Percentiles rank a stretch among this genome's conserved stretches.
Conservation (phyloP, 768 basidiomycete genomes). For the Termitomyces sp. region DNA sequence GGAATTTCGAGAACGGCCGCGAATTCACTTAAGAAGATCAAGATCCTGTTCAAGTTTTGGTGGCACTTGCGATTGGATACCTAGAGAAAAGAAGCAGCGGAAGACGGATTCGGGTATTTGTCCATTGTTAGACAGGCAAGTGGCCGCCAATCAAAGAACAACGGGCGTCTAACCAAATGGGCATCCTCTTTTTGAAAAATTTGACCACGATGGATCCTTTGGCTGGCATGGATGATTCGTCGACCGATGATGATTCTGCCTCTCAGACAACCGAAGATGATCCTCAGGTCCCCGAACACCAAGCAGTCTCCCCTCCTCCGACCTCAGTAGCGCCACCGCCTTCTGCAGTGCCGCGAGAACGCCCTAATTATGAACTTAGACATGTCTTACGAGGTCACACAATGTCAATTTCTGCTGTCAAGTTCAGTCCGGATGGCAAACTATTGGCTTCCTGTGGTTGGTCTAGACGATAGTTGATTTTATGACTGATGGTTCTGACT, state of each 20-base stretch:
- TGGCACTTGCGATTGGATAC: neutral
- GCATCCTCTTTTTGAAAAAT: conserved; percentile 6
- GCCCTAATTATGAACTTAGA: conserved; percentile 64
- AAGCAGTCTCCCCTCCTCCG: conserved; percentile 26
- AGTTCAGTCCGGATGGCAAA: conserved; percentile 87
- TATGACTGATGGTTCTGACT: conserved; percentile 11
- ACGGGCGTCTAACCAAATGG: conserved; percentile 13
- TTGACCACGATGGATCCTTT: conserved; percentile 33
- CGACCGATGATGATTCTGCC: conserved; percentile 56
- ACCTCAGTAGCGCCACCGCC: conserved; percentile 27
- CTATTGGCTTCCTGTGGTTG: conserved; percentile 83
- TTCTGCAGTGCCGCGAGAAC: conserved; percentile 29
- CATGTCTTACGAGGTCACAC: conserved; percentile 74
- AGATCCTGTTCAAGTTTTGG: neutral
- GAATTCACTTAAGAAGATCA: neutral
- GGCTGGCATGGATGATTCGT: conserved; percentile 45
- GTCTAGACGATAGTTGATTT: conserved; percentile 22
- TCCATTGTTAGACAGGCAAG: conserved; percentile 11
- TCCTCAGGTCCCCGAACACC: conserved; percentile 64
- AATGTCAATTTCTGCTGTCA: conserved; percentile 80
- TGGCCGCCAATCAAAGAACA: conserved; percentile 11
- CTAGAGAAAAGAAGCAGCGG: neutral
- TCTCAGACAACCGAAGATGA: conserved; percentile 87
- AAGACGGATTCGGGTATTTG: conserved; percentile 3
- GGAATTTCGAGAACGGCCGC: neutral